Base-by-base conservation (phyloP, 345 rosid genomes). In the Rhizophora apiculata region DNA sequence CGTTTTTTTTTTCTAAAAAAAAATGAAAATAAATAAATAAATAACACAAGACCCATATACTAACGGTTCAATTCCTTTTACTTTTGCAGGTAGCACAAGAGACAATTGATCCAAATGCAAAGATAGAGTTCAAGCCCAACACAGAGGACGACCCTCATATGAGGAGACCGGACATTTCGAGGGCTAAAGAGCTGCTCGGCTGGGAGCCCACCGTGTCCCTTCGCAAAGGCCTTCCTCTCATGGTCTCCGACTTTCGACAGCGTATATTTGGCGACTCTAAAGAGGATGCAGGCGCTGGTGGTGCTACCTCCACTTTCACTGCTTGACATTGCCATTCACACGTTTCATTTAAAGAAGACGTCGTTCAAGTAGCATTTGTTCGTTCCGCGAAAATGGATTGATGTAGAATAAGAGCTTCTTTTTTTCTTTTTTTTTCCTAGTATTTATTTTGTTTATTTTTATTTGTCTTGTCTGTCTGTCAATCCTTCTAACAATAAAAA, bases 131-230 rank as follows among this genome's bases (percentile, higher is more conserved):
- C 74, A 84, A 87, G 79, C 92, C 94, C 4, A 91, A 91, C 88
- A 91, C 95, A 51, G 92, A 86, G 68, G 95, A 91, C 51, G 97
- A 91, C 67, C 97, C 97, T 3, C 97, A 88, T 75, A 87, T 80
- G 85, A 84, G 97, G 78, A 91, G 84, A 78, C 97, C 95, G 8
- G 92, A 88, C 86, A 91, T 91, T n/a, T 69, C 92, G 8, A 91
- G 84, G 83, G 97, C 97, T 15, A 89, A 87, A 51, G 80, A 83
- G 72, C 88, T 88, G 37, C 79, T 91, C 0, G 85, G 84, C 8
- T 91, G 97, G 97, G 88, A 87, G 71, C 97, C 97, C 10, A 85
- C 70, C 7, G 82, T 91, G 36, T 75, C 92, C 7, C 97, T 91
- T 55, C 90, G 86, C 43, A 79, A 88, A 59, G 97, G 97, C 16